Conservation (phyloP, 441 rosid genomes). For the Rhodomyrtus psidioides region DNA sequence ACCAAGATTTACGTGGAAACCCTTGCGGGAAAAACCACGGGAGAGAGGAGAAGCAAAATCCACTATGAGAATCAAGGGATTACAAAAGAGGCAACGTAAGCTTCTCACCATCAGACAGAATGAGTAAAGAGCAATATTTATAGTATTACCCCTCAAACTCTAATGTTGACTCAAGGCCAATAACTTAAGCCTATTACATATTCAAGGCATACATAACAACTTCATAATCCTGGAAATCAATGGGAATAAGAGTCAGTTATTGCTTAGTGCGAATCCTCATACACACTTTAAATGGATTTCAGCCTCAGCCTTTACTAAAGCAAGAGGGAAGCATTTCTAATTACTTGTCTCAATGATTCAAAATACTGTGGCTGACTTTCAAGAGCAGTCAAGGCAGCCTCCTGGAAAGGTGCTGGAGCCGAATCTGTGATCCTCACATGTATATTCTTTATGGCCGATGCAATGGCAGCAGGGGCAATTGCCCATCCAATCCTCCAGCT, state of each 20-base stretch:
- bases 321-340: neutral
- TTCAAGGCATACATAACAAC: too few species aligned
- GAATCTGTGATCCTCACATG: slow-evolving; percentile 48
- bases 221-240: slow-evolving; percentile 38
- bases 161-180: too few species aligned
- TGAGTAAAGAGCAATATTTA: too few species aligned
- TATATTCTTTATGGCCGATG: slow-evolving; percentile 47
- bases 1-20: too few species aligned
- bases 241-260: neutral
- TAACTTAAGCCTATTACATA: too few species aligned
- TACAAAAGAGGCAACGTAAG: too few species aligned
- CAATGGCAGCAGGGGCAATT: slow-evolving; percentile 42
- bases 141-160: too few species aligned
- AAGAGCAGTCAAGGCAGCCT: slow-evolving; percentile 58
- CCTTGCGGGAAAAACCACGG: too few species aligned
- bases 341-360: slow-evolving; percentile 34
- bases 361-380: slow-evolving; percentile 34
- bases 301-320: neutral
- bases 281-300: neutral
- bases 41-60: too few species aligned
- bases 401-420: slow-evolving; percentile 68
- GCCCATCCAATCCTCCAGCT: slow-evolving; percentile 79
- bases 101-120: too few species aligned
- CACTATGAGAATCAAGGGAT: too few species aligned
- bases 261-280: neutral